Conservation (phyloP, 1,139 yeast species). For the Geotrichum aggregatum region DNA sequence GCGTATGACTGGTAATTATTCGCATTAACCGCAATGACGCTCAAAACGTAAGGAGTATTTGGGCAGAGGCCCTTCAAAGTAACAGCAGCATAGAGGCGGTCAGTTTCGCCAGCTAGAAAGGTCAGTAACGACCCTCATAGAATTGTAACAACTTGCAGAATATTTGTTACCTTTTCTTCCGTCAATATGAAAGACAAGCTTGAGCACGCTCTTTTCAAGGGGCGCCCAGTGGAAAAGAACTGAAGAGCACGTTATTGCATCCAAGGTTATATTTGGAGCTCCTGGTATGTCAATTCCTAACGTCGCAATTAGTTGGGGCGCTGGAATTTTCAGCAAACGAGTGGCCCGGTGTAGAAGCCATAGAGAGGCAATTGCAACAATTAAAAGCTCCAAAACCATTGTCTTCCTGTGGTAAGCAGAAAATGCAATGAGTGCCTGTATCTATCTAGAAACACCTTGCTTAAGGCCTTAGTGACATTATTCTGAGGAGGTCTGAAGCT, state of each 20-base stretch:
- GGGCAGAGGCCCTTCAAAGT: conserved; percentile 45
- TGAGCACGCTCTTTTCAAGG: conserved; percentile 38
- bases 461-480: no score
- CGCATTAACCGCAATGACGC: conserved; percentile 49
- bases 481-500: no score
- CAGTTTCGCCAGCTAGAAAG: conserved; percentile 37
- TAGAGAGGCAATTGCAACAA: conserved; percentile 40
- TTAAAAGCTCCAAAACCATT: conserved; percentile 20
- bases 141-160: neutral
- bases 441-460: no score
- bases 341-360: conserved; percentile 51
- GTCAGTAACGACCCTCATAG: neutral
- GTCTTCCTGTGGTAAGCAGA: neutral
- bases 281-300: conserved; percentile 55
- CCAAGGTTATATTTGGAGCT: conserved; percentile 54
- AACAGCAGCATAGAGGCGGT: conserved; percentile 36
- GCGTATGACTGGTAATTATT: conserved; percentile 35
- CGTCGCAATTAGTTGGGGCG: conserved; percentile 47
- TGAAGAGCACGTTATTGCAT: conserved; percentile 47
- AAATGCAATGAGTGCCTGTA: neutral
- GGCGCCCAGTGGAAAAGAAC: conserved; percentile 57
- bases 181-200: conserved; percentile 46
- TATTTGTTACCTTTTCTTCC: conserved; percentile 40
- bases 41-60: conserved; percentile 50
- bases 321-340: conserved; percentile 46